Evolutionary conservation across 345 rosid species (phyloP).

Genomic region (Acer yangbiense): DNA sequence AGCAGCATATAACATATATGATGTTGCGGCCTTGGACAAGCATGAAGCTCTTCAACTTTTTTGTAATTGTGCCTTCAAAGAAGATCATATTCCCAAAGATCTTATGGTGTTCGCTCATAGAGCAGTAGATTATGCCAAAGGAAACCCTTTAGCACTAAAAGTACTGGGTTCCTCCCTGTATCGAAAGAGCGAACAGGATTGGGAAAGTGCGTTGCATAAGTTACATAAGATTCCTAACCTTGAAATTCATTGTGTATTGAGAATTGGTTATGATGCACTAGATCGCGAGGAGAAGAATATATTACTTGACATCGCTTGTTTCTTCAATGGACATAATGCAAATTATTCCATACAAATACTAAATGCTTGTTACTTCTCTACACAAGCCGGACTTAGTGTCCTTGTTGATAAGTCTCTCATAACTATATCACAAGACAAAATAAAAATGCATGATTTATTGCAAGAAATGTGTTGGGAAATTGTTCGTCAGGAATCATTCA

Average conservation of each 20-base stretch:
- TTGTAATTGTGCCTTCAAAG: constrained; percentile 10
- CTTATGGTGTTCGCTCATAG: background rate
- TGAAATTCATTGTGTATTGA: constrained; percentile 24
- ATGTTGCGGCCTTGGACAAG: background rate
- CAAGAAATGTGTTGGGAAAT: constrained; percentile 45
- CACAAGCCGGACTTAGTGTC: constrained; percentile 6
- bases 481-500: constrained; percentile 20
- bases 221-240: constrained; percentile 2
- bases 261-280: constrained; percentile 37
- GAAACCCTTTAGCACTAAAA: constrained; percentile 23
- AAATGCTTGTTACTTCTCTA: constrained; percentile 27
- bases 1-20: background rate
- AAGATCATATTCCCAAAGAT: constrained; percentile 1
- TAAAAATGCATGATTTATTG: constrained; percentile 45
- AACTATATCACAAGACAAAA: background rate
- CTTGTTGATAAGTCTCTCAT: constrained; percentile 16
- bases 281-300: constrained; percentile 27
- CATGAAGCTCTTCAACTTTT: constrained; percentile 21
- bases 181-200: background rate
- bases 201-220: constrained; percentile 18
- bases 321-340: constrained; percentile 25
- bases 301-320: constrained; percentile 39
- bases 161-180: constrained; percentile 16
- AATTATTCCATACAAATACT: constrained; percentile 27
- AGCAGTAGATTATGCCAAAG: constrained; percentile 2